These are phyloP conservation scores for Apiospora pterosperma DNA, from an alignment of 2,329 filamentous ascomycete genomes.

Conservation along the genomic window DNA sequence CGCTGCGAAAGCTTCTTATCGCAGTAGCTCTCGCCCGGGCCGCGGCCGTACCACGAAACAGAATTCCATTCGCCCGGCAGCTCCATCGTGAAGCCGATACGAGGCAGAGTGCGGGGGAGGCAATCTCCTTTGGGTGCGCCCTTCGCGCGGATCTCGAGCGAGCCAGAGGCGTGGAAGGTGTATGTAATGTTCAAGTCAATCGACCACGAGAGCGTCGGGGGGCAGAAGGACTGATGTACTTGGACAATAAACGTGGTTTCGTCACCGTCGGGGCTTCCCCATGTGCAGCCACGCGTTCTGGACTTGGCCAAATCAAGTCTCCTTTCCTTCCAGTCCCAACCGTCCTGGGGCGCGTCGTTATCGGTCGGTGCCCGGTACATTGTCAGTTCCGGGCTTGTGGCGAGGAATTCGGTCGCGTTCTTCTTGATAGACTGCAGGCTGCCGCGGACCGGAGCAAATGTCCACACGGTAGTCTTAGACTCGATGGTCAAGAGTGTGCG, in stretches of 20 bases:
- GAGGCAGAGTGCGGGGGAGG: conserved; percentile 55
- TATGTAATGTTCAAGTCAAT: conserved; percentile 50
- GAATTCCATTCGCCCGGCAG: conserved; percentile 25
- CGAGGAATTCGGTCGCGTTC: conserved; percentile 21
- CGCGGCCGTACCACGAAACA: conserved; percentile 62
- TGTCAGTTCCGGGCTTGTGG: conserved; percentile 21
- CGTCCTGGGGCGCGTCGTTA: conserved; percentile 57
- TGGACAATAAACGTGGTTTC: conserved; percentile 35
- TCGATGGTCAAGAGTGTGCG: conserved; percentile 20
- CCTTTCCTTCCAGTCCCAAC: conserved; percentile 51
- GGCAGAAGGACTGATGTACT: conserved; percentile 51
- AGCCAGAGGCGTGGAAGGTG: conserved; percentile 43
- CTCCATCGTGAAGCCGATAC: conserved; percentile 55
- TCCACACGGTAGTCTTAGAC: conserved; percentile 21
- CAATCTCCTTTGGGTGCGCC: conserved; percentile 44
- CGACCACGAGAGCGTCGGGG: conserved; percentile 61
- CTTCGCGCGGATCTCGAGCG: conserved; percentile 46
- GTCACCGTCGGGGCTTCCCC: conserved; percentile 18
- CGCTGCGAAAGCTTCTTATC: conserved; percentile 63
- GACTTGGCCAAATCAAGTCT: conserved; percentile 39
- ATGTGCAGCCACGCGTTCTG: conserved; percentile 29
- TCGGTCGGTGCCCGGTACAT: conserved; percentile 64
- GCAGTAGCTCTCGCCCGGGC: conserved; percentile 63
- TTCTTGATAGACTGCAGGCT: conserved; percentile 22
- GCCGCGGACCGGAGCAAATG: conserved; percentile 21